Base-by-base conservation (phyloP, 805 yeast genomes). In the Hanseniaspora hatyaiensis region DNA sequence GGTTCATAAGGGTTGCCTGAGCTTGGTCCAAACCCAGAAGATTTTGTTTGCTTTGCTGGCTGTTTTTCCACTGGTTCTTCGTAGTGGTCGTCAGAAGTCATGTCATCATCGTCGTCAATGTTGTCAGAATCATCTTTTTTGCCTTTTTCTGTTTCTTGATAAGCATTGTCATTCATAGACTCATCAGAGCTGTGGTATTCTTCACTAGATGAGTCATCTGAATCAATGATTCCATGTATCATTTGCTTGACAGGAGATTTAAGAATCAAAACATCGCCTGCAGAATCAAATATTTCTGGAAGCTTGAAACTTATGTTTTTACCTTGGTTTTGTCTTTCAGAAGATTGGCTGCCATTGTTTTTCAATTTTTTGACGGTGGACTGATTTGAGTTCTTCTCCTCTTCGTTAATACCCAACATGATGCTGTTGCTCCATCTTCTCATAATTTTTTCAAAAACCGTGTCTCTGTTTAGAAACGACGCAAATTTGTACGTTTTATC, bases 401-500 rank as follows among this genome's bases (percentile, higher is more conserved):
- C 28, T 26, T 32, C 43, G 26, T 22, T 4, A 8, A 41, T 32
- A 2, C 40, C 47, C 13, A 18, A 6, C 16, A 55, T 32, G 3
- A 69, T 62, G 9, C 64, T 54, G 42, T 68, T 65, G 47, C 74
- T 73, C 89, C 92, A 82, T 6, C 80, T 73, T 41, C 69, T 73
- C 4, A 75, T 68, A 44, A 83, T 71, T 30, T 75, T 59, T 46
- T 68, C 70, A 53, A 67, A 70, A 1, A 69, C 64, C 1, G 64
- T 40, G 60, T 81, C 88, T 54, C 88, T 68, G 3, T 77, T 66
- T 23, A 78, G 65, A 51, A 81, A 75, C 0, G 82, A 73, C 0
- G 85, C 85, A 66, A 81, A 81, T 0, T 71, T 69, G 57, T 74
- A 77, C 54, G 72, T 75, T 22, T 72, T 74, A 55, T 80, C 82